Conservation (phyloP, 331 rosid species). For the Cydonia oblonga region DNA sequence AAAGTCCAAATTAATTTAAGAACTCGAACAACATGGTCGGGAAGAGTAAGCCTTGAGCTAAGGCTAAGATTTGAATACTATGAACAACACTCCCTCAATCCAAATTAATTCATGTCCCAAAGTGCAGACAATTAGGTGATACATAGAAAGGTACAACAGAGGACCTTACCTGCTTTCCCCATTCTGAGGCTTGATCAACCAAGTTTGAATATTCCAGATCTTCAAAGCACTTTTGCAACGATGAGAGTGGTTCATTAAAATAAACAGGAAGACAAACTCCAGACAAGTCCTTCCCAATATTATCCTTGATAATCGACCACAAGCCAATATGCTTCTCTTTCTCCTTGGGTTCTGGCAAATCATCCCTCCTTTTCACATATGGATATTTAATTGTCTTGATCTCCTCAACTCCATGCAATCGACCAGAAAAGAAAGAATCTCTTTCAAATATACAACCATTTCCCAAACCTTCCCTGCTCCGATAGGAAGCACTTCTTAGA, state of each 20-base stretch:
- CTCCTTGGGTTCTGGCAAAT: conserved; percentile 90
- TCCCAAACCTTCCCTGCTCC: conserved; percentile 68
- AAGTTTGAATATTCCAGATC: conserved; percentile 91
- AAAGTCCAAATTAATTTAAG: conserved; percentile 12
- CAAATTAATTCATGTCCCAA: conserved; percentile 5
- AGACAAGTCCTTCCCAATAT: conserved; percentile 96
- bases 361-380: conserved; percentile 76
- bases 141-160: conserved; percentile 24
- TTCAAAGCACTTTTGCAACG: conserved; percentile 97
- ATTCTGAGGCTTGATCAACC: conserved; percentile 84
- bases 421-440: conserved; percentile 52
- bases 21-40: no score
- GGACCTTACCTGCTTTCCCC: conserved; percentile 96
- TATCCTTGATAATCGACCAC: conserved; percentile 99
- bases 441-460: conserved; percentile 45
- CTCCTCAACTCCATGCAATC: conserved; percentile 49
- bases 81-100: no score
- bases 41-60: no score
- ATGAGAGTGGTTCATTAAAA: conserved; percentile 96
- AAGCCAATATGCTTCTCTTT: conserved; percentile 82
- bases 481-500: conserved; percentile 80
- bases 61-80: no score
- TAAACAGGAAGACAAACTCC: conserved; percentile 99
- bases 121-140: not conserved
- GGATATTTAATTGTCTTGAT: conserved; percentile 59